Evolutionary conservation across 208 protist species (phyloP).

Genomic region (Phytomonas sp.): DNA sequence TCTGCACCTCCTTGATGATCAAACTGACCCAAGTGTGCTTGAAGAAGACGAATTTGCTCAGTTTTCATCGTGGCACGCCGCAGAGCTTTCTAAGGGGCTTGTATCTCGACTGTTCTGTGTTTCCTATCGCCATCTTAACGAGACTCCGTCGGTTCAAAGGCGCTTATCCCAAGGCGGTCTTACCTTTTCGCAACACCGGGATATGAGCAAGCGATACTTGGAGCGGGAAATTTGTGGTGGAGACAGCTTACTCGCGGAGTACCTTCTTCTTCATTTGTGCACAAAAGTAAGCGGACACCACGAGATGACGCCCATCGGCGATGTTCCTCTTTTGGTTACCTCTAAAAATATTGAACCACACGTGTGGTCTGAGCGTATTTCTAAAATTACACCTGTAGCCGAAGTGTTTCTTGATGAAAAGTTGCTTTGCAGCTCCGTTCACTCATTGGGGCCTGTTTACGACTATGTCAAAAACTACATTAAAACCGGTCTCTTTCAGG

Average conservation of each 20-base stretch:
- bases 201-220: slow-evolving; percentile 18
- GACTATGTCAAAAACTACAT: slow-evolving; percentile 52
- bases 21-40: slow-evolving; percentile 6
- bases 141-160: background rate
- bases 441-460: slow-evolving; percentile 32
- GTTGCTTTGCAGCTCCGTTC: slow-evolving; percentile 2
- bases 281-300: slow-evolving; percentile 35
- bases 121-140: background rate
- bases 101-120: slow-evolving; percentile 37
- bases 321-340: slow-evolving; percentile 60
- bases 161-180: background rate
- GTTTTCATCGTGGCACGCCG: slow-evolving; percentile 50
- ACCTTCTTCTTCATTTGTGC: slow-evolving; percentile 69
- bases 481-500: slow-evolving; percentile 53
- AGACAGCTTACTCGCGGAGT: slow-evolving; percentile 53
- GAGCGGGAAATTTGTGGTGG: slow-evolving; percentile 28
- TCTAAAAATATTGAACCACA: slow-evolving; percentile 18
- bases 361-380: slow-evolving; percentile 35
- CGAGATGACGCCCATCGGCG: slow-evolving; percentile 49
- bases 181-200: slow-evolving; percentile 10
- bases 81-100: slow-evolving; percentile 27
- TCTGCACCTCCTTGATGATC: slow-evolving; percentile 29
- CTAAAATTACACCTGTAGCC: slow-evolving; percentile 35
- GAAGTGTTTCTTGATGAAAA: slow-evolving; percentile 34
- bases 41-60: slow-evolving; percentile 33